These are phyloP conservation scores for Pleomassaria siparia DNA, from an alignment of 2,329 filamentous ascomycete species.

Conservation along the genomic window DNA sequence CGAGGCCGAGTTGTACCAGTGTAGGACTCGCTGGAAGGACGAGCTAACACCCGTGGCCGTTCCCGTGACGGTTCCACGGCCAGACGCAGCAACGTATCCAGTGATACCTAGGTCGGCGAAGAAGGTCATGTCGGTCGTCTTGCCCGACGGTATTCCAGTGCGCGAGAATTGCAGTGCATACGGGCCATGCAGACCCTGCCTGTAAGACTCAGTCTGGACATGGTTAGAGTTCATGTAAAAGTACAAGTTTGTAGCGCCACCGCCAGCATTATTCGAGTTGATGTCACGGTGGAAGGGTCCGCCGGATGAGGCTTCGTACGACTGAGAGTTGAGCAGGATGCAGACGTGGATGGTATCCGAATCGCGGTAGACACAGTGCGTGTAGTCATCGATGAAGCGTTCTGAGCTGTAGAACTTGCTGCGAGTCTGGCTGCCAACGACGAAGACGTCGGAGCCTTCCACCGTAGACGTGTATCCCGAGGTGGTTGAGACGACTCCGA, in stretches of 20 bases:
- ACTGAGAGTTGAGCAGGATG: constrained; percentile 57
- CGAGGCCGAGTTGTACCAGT: constrained; percentile 64
- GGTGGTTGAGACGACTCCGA: constrained; percentile 56
- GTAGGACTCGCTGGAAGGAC: constrained; percentile 58
- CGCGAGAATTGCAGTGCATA: constrained; percentile 64
- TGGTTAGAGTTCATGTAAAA: constrained; percentile 71
- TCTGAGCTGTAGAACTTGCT: constrained; percentile 71
- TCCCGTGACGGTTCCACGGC: constrained; percentile 62
- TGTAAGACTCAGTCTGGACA: constrained; percentile 58
- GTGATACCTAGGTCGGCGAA: constrained; percentile 60
- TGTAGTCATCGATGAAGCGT: constrained; percentile 68
- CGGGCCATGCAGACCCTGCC: constrained; percentile 66
- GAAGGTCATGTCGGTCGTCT: constrained; percentile 57
- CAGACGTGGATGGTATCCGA: constrained; percentile 58
- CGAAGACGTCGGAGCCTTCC: constrained; percentile 56
- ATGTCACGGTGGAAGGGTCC: constrained; percentile 66
- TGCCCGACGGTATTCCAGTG: constrained; percentile 55
- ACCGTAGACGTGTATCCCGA: constrained; percentile 53
- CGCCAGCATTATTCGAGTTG: constrained; percentile 64
- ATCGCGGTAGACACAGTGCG: constrained; percentile 62
- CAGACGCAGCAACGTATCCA: constrained; percentile 59
- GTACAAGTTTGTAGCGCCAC: constrained; percentile 58
- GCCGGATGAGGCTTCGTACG: constrained; percentile 64
- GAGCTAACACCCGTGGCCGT: constrained; percentile 60
- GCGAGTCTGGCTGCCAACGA: constrained; percentile 63